Evolutionary conservation across 768 basidiomycete species (phyloP), one percentile per base, ranked within the genome.

Genomic region (Stropharia rugosoannulata): DNA sequence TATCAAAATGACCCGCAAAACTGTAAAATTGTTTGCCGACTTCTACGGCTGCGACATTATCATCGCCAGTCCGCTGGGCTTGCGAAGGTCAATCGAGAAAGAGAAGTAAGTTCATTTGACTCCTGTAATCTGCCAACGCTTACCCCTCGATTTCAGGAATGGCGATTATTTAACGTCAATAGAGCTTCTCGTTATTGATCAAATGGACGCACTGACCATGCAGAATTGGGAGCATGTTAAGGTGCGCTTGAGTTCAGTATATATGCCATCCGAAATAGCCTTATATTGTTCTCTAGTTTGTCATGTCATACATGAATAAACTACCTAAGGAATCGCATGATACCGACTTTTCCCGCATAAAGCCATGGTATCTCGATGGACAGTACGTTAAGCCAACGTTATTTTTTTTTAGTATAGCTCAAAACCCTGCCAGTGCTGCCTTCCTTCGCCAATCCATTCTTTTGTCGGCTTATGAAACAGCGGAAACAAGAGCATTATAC

Each of bases 211-310:
- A 3, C 80, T 98, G 63, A 81, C 84, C 3, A 98, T 98, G 97
- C 97, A 98, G 74, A 99, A 99, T 64, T 99, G 97, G 97, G 95
- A 98, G 38, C 97, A 98, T 65, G 81, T 95, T 16, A 92, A 97
- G 80, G 95, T 93, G 66, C 36, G 77, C 64, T 18, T 9, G 25
- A 54, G 16, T 35, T 25, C 38, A 12, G 36, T 9, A 36, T 42
- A 15, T 12, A 41, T 6, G 12, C 16, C 32, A 15, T 16, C 4
- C n/a, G 27, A 42, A 5, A 4, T 3, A 7, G 27, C 49, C 49
- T 52, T 22, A 13, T 55, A 10, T 37, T 49, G 2, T 22, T 22
- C 32, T 25, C 19, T 51, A 97, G 95, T 94, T 90, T 66, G 83
- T 97, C 48, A 80, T 99, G 62, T 84, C 84, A 5, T 81, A 89